Conservation (phyloP, 352 stramenopile genomes). For the Phytophthora rubi region DNA sequence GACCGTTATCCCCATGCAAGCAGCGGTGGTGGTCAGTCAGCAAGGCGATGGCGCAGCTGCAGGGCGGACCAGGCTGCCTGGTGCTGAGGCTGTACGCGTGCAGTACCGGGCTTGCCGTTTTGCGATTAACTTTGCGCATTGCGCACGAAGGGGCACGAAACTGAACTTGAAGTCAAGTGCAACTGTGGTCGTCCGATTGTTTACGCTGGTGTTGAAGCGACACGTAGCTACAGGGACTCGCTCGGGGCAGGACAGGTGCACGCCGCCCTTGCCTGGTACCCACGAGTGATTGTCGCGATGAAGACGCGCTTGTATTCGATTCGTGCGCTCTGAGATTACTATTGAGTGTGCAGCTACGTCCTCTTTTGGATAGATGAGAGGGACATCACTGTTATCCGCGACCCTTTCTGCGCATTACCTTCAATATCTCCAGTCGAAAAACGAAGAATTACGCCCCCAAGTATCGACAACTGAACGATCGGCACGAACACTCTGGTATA, state of each 20-base stretch:
- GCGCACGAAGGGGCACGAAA: slow-evolving; percentile 37
- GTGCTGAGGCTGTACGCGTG: not conserved
- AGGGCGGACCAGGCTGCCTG: slow-evolving; percentile 30
- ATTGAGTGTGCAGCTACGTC: not conserved
- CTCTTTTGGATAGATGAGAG: not conserved
- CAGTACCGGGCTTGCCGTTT: not conserved
- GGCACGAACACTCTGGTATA: not conserved
- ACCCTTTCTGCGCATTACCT: slow-evolving; percentile 8
- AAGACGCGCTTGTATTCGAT: not conserved
- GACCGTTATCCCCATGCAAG: slow-evolving; percentile 26
- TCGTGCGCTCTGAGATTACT: slow-evolving; percentile 1
- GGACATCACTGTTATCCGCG: not conserved
- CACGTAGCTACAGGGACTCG: not conserved
- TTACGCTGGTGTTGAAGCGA: slow-evolving; percentile 1
- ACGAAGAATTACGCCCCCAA: slow-evolving; percentile 1
- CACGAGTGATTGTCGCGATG: not conserved
- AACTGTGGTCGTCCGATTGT: slow-evolving; percentile 38
- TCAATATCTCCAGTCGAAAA: slow-evolving; percentile 21
- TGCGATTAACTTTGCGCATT: slow-evolving; percentile 21
- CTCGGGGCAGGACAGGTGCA: not conserved
- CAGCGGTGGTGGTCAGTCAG: slow-evolving; percentile 2
- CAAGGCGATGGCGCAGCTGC: slow-evolving; percentile 3
- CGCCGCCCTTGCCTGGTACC: not conserved
- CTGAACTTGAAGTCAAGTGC: slow-evolving; percentile 42
- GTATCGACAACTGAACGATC: not conserved